Percentiles rank a stretch among this genome's conserved stretches.
Evolutionary conservation across 2,329 filamentous ascomycete genomes (phyloP).

Genomic region (Fusarium nematophilum): DNA sequence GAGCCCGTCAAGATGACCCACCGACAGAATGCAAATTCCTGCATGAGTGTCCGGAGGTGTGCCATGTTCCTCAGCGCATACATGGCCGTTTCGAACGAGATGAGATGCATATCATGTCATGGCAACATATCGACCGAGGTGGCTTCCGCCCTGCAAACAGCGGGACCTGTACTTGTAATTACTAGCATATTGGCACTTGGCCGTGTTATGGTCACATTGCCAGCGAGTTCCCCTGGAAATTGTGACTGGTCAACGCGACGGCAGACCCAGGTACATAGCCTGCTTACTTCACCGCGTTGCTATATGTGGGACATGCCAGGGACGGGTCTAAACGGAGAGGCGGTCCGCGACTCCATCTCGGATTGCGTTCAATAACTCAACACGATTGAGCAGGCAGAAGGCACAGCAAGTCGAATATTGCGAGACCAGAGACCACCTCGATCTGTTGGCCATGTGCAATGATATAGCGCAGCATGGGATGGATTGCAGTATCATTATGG

Average conservation of each 20-base stretch:
- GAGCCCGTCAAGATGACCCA: neutral
- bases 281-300: slow-evolving; percentile 15
- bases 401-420: neutral
- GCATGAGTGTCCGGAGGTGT: neutral
- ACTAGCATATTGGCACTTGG: neutral
- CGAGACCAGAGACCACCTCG: neutral
- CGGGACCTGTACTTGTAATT: neutral
- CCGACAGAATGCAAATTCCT: neutral
- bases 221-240: neutral
- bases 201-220: neutral
- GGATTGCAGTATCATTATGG: too few relatives aligned
- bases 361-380: neutral
- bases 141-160: neutral
- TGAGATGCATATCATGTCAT: slow-evolving; percentile 8
- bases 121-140: neutral
- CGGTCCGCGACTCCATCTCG: slow-evolving; percentile 4
- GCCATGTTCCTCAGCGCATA: neutral
- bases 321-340: slow-evolving; percentile 7
- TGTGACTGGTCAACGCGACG: neutral
- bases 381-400: neutral
- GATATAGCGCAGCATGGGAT: too few relatives aligned
- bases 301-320: slow-evolving; percentile 9
- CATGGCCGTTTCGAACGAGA: neutral
- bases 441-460: too few relatives aligned
- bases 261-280: neutral